A percentile compares a stretch with the other conserved stretches of the same genome.
Conservation (phyloP, 768 basidiomycete genomes). For the Leccinum fibrillosum region DNA sequence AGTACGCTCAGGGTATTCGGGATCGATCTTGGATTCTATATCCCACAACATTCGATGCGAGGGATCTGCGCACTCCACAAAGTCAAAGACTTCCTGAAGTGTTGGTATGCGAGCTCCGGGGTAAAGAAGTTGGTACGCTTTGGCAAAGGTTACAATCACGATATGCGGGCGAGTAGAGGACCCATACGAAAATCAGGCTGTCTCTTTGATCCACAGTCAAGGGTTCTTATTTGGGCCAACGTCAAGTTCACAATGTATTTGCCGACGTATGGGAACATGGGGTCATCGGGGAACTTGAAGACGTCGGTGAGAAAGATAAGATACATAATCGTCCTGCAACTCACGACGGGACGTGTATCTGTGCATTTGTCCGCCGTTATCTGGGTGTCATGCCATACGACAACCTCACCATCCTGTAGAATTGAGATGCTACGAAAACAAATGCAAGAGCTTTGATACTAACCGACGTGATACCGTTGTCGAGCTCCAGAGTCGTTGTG, state of each 20-base stretch:
- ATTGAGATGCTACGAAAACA: constrained; percentile 5
- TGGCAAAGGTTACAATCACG: neutral
- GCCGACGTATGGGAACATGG: constrained; percentile 71
- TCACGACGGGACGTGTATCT: constrained; percentile 65
- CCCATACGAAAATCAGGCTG: constrained; percentile 55
- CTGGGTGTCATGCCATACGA: constrained; percentile 80
- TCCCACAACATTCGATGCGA: constrained; percentile 63
- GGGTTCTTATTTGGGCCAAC: constrained; percentile 70
- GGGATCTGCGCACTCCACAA: constrained; percentile 71
- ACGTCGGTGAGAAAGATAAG: neutral
- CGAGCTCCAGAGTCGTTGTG: constrained; percentile 73
- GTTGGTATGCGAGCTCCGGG: constrained; percentile 72
- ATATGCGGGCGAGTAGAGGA: neutral
- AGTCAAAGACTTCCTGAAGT: constrained; percentile 69
- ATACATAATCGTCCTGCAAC: constrained; percentile 12
- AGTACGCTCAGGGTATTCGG: constrained; percentile 51
- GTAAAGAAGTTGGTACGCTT: constrained; percentile 63
- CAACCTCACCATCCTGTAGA: constrained; percentile 64
- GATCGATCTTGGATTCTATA: constrained; percentile 75
- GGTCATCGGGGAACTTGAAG: constrained; percentile 51
- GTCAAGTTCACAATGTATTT: constrained; percentile 76
- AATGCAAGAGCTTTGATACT: constrained; percentile 3
- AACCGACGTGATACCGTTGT: constrained; percentile 74
- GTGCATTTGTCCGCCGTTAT: constrained; percentile 62
- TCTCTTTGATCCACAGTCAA: constrained; percentile 76